Conservation (phyloP, 306 rosid genomes). For the Rosa chinensis region DNA sequence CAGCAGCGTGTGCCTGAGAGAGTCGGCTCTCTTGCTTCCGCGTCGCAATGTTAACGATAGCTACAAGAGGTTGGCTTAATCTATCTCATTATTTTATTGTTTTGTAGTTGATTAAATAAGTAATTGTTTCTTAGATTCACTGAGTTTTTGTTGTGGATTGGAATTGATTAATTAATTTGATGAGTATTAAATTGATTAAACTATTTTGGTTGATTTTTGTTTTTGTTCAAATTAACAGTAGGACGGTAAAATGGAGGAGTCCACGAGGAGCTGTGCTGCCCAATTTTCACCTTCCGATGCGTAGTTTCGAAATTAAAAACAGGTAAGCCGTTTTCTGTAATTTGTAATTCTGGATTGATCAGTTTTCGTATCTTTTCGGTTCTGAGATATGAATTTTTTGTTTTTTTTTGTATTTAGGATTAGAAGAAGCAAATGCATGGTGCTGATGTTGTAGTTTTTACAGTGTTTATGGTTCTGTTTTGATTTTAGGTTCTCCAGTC, state of each 20-base stretch:
- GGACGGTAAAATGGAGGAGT: slow-evolving; percentile 56
- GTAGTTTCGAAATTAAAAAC: slow-evolving; percentile 80
- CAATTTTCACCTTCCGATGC: slow-evolving; percentile 89
- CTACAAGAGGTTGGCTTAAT: slow-evolving; percentile 40
- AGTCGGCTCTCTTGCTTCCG: slow-evolving; percentile 44
- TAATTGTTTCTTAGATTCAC: neutral
- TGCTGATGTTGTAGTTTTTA: neutral
- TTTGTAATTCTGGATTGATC: slow-evolving; percentile 16
- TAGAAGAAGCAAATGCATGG: neutral
- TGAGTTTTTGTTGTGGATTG: neutral
- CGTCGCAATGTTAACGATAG: slow-evolving; percentile 33
- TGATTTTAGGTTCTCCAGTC: neutral
- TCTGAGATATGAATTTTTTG: neutral
- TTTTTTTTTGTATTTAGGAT: neutral
- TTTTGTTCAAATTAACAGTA: slow-evolving; percentile 30
- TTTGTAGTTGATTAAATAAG: neutral
- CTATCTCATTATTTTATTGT: neutral
- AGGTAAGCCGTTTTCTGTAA: slow-evolving; percentile 40
- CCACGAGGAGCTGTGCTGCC: slow-evolving; percentile 64
- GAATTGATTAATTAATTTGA: neutral
- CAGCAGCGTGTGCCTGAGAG: slow-evolving; percentile 30
- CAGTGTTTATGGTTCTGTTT: neutral
- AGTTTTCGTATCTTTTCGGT: neutral
- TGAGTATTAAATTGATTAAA: neutral
- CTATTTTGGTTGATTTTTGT: neutral